These are phyloP conservation scores for Oehlia diaphana DNA, from an alignment of 192 early-diverging fungal species.

Conservation along the genomic window DNA sequence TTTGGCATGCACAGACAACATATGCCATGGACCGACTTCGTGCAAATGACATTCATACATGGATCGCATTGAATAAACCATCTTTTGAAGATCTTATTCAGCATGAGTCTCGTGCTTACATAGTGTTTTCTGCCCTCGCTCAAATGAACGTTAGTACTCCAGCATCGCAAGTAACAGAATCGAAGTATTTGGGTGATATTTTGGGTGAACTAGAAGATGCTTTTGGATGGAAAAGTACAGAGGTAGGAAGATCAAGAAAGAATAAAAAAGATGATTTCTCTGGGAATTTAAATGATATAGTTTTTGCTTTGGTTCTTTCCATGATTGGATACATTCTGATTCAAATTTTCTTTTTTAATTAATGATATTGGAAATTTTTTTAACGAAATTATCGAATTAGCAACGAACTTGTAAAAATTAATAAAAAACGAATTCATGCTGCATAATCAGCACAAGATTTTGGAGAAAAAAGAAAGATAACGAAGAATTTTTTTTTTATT, in stretches of 20 bases:
- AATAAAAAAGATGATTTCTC: no score
- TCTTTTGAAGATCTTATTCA: constrained; percentile 2
- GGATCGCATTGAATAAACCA: not conserved
- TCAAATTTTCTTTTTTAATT: no score
- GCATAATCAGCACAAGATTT: no score
- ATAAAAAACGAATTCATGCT: no score
- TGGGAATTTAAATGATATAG: no score
- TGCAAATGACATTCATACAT: constrained; percentile 13
- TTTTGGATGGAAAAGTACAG: not conserved
- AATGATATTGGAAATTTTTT: no score
- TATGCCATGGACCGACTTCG: not conserved
- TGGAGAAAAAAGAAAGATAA: no score
- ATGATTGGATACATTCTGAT: no score
- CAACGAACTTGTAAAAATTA: no score
- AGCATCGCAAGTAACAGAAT: not conserved
- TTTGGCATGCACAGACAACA: not conserved
- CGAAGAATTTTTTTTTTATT: no score
- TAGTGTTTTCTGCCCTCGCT: not conserved
- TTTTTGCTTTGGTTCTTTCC: no score
- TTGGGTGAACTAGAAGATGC: not conserved
- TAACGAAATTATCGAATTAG: no score
- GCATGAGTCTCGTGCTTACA: not conserved
- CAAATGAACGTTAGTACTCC: not conserved
- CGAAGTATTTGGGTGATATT: not conserved
- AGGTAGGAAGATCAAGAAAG: not conserved